These are phyloP conservation scores for Irineochytrium annulatum DNA, from an alignment of 192 early-diverging fungal species.

Conservation along the genomic window DNA sequence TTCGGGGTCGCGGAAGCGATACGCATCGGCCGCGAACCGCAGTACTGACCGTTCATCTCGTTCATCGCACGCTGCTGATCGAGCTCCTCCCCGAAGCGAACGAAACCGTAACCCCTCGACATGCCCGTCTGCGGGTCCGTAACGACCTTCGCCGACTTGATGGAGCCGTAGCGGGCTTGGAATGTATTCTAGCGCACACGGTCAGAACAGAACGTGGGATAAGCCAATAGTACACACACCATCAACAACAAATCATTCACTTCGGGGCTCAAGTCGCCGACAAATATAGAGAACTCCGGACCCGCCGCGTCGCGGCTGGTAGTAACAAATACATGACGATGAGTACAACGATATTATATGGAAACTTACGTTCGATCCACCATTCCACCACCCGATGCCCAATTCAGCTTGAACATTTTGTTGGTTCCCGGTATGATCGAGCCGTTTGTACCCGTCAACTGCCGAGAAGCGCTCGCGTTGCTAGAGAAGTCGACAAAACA, in stretches of 20 bases:
- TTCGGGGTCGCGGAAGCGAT: conserved; percentile 82
- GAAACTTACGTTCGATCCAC: conserved; percentile 48
- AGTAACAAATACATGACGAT: no score
- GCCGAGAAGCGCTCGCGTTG: conserved; percentile 62
- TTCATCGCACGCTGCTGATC: conserved; percentile 85
- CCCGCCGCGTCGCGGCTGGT: conserved; percentile 58
- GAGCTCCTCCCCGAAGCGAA: conserved; percentile 79
- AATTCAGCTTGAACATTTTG: conserved; percentile 87
- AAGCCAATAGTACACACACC: conserved; percentile 42
- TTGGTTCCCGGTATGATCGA: conserved; percentile 76
- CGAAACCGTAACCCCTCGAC: conserved; percentile 88
- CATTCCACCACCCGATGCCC: conserved; percentile 84
- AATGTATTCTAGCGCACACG: conserved; percentile 63
- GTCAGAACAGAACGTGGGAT: neutral
- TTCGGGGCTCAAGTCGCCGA: conserved; percentile 90
- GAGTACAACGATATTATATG: no score
- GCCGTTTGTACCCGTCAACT: conserved; percentile 72
- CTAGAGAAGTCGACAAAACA: conserved; percentile 86
- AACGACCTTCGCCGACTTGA: conserved; percentile 91
- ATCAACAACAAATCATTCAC: conserved; percentile 79
- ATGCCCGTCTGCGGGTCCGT: conserved; percentile 77
- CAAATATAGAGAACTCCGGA: conserved; percentile 90
- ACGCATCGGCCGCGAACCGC: conserved; percentile 83
- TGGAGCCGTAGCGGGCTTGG: conserved; percentile 76
- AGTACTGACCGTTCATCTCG: conserved; percentile 85